phyloP scores from a whole-genome alignment of 352 stramenopile species.

The Phytophthora cactorum region DNA sequence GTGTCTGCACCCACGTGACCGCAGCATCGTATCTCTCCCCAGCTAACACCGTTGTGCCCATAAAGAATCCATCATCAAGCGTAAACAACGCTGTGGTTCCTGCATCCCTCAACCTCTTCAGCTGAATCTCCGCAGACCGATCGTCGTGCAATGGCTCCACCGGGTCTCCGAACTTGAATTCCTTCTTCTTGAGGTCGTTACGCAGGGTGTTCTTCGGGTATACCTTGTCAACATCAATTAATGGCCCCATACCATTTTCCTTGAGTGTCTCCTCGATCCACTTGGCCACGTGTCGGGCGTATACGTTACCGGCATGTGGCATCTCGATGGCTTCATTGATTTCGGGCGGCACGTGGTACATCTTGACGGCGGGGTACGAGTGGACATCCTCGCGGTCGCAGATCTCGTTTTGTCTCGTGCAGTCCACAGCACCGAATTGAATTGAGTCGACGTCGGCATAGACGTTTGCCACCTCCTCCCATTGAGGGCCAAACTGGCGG shows the following conservation, averaged over 20 bases:
- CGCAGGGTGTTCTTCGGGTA: conserved; percentile 45
- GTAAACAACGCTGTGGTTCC: conserved; percentile 61
- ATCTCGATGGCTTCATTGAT: conserved; percentile 37
- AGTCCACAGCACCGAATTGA: conserved; percentile 74
- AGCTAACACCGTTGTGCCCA: conserved; percentile 58
- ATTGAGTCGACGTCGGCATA: conserved; percentile 53
- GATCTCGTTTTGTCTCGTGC: conserved; percentile 54
- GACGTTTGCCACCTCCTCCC: conserved; percentile 63
- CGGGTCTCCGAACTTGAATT: conserved; percentile 48
- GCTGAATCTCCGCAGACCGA: conserved; percentile 46
- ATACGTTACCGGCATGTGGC: conserved; percentile 38
- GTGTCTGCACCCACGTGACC: conserved; percentile 61
- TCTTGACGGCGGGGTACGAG: conserved; percentile 64
- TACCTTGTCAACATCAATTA: conserved; percentile 56
- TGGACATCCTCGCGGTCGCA: conserved; percentile 66
- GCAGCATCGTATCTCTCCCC: conserved; percentile 63
- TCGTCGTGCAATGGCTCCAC: conserved; percentile 42
- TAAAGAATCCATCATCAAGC: conserved; percentile 76
- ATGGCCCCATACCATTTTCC: conserved; percentile 52
- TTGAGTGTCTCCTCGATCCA: conserved; percentile 69
- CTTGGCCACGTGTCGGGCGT: conserved; percentile 49
- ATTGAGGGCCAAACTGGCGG: conserved; percentile 67
- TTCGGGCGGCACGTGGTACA: conserved; percentile 60
- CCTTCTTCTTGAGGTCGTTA: conserved; percentile 38
- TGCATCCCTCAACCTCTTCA: conserved; percentile 66